Base-by-base conservation (phyloP, 1,284 basidiomycete species). In the Ceratobasidium sp. region DNA sequence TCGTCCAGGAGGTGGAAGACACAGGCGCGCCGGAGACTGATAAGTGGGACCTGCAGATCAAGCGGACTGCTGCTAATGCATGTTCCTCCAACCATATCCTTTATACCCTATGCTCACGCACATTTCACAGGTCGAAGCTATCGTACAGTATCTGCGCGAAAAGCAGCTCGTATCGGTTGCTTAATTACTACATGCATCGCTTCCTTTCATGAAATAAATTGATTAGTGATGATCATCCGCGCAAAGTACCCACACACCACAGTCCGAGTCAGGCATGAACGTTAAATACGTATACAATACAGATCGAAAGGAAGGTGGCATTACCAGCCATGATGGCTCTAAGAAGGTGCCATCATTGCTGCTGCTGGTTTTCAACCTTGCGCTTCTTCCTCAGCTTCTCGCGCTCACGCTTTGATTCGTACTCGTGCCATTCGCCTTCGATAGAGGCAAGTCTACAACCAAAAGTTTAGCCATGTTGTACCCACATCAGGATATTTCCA, bases 371-470 rank as follows among this genome's bases (percentile, higher is more conserved):
- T 60, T 74, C 63, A n/a, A 44, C 36, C 72, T 73, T 75, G 54
- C 71, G 53, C 70, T 60, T 70, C 62, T 63, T 73, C 53, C 73
- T 44, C 51, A 44, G 84, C 80, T 90, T 92, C 82, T 88, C 90
- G 42, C 91, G 87, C 81, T 93, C 92, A 71, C 89, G 84, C 81
- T 95, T 95, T 38, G 91, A 90, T 79, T 96, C 95, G 74, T 93
- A 84, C 79, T 97, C 95, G 79, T 97, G 95, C 94, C 95, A 97
- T 79, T 97, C 95, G 49, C 95, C 95, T 80, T 92, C 88, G 42
- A 92, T 81, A n/a, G 84, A 86, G 12, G 87, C 84, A 74, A 92
- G 81, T 53, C 92, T 94, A 77, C 23, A 66, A 62, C 60, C 70
- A 49, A 61, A 46, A 25, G 28, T 18, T 54, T 72, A 33, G 11